Conservation (phyloP, 108 stramenopile genomes). For the Hondaea fermentalgiana region DNA sequence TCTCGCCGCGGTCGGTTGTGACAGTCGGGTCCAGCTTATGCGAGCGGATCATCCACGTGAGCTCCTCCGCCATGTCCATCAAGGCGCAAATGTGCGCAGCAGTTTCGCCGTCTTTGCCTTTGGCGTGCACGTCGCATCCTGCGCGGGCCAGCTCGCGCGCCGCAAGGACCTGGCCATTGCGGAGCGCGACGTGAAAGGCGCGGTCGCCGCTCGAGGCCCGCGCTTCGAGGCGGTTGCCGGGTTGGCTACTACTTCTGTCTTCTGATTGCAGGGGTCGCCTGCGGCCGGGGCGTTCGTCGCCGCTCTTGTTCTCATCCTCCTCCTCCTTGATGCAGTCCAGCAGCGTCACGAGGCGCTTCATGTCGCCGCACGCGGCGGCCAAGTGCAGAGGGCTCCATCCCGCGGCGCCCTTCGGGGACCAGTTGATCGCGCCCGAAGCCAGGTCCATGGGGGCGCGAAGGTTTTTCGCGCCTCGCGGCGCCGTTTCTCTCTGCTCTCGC, state of each 20-base stretch:
- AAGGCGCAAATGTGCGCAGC: constrained; percentile 10
- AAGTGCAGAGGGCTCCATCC: background rate
- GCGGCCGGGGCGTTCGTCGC: background rate
- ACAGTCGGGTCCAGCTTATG: background rate
- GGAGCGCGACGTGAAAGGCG: background rate
- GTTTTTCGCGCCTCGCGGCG: too few species aligned
- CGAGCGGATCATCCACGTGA: constrained; percentile 3
- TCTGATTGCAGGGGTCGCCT: background rate
- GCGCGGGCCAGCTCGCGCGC: constrained; percentile 14
- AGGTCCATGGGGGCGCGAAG: background rate
- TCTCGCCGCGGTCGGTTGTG: background rate
- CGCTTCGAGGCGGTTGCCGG: background rate
- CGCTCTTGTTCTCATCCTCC: background rate
- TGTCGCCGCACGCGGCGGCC: background rate
- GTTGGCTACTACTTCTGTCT: background rate
- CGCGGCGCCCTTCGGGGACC: background rate
- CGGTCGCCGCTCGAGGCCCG: background rate
- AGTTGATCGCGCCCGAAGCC: background rate
- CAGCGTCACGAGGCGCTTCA: background rate
- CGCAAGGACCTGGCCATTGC: constrained; percentile 16
- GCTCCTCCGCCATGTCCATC: background rate
- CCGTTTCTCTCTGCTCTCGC: too few species aligned
- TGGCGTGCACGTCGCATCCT: background rate
- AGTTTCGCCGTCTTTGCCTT: background rate
- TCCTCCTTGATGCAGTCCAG: background rate